These are phyloP conservation scores for Podila horticola DNA, from an alignment of 192 early-diverging fungal genomes.

Conservation along the genomic window DNA sequence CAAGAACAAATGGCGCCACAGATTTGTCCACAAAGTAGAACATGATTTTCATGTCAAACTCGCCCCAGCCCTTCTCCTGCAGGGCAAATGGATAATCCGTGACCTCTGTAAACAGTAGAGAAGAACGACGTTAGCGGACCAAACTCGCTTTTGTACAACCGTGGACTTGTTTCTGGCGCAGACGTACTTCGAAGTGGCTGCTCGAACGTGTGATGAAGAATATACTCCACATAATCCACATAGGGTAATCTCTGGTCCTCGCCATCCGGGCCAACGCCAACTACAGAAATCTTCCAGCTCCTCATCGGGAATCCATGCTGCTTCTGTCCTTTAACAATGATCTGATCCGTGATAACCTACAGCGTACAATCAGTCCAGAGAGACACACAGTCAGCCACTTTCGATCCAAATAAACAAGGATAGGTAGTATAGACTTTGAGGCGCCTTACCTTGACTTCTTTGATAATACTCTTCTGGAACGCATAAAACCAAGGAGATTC, in stretches of 20 bases:
- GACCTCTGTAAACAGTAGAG: constrained; percentile 44
- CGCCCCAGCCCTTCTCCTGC: constrained; percentile 71
- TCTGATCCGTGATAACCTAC: constrained; percentile 48
- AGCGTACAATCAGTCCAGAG: neutral
- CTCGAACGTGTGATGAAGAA: constrained; percentile 60
- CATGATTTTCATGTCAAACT: constrained; percentile 68
- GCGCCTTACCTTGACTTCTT: neutral
- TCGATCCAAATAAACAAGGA: too few relatives aligned
- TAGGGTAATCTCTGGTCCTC: constrained; percentile 45
- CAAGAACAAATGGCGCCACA: constrained; percentile 48
- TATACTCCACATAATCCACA: constrained; percentile 63
- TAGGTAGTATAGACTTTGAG: too few relatives aligned
- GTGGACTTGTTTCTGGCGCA: neutral
- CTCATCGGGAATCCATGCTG: constrained; percentile 53
- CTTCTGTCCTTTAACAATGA: constrained; percentile 49
- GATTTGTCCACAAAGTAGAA: constrained; percentile 60
- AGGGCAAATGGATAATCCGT: constrained; percentile 60
- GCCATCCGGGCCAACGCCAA: constrained; percentile 49
- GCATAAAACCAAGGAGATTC: neutral
- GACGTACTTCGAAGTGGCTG: constrained; percentile 54
- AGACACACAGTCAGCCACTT: too few relatives aligned
- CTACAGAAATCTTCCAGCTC: constrained; percentile 59
- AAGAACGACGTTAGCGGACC: neutral
- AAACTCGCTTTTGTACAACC: neutral
- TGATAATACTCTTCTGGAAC: neutral